Conservation (phyloP, 2,329 filamentous ascomycete species). For the Alternaria gansuensis region DNA sequence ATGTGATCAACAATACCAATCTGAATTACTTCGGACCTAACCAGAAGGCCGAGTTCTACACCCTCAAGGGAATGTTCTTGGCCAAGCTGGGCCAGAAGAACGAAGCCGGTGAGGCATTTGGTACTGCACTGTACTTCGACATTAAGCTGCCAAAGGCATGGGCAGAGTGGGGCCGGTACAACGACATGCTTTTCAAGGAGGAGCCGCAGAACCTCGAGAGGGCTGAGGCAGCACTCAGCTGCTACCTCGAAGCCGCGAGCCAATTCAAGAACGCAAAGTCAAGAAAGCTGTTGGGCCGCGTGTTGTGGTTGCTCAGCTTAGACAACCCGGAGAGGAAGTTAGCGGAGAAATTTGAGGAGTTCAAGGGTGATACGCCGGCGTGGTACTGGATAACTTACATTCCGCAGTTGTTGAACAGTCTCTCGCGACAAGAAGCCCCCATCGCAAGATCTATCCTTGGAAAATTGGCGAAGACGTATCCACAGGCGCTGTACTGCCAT, state of each 20-base stretch:
- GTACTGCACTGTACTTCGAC: conserved; percentile 94
- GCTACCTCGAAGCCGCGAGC: conserved; percentile 93
- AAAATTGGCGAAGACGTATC: conserved; percentile 95
- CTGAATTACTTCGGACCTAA: conserved; percentile 96
- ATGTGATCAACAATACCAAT: conserved; percentile 99
- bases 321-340: conserved; percentile 88
- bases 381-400: conserved; percentile 99
- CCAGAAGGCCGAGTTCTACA: conserved; percentile 99
- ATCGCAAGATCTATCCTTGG: conserved; percentile 86
- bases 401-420: conserved; percentile 89
- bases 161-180: conserved; percentile 99
- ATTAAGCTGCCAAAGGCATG: conserved; percentile 95
- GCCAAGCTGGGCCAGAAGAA: conserved; percentile 90
- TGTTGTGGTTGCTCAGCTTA: conserved; percentile 93
- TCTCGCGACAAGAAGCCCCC: conserved; percentile 89
- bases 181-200: conserved; percentile 94
- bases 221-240: conserved; percentile 91
- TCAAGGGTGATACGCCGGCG: conserved; percentile 94
- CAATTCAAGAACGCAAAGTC: conserved; percentile 98
- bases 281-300: conserved; percentile 88
- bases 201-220: conserved; percentile 82
- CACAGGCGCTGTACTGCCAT: conserved; percentile 94
- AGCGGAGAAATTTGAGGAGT: conserved; percentile 88
- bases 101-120: conserved; percentile 92
- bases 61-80: conserved; percentile 98